Conservation (phyloP, 345 rosid genomes). For the Euphorbia pulcherrima region DNA sequence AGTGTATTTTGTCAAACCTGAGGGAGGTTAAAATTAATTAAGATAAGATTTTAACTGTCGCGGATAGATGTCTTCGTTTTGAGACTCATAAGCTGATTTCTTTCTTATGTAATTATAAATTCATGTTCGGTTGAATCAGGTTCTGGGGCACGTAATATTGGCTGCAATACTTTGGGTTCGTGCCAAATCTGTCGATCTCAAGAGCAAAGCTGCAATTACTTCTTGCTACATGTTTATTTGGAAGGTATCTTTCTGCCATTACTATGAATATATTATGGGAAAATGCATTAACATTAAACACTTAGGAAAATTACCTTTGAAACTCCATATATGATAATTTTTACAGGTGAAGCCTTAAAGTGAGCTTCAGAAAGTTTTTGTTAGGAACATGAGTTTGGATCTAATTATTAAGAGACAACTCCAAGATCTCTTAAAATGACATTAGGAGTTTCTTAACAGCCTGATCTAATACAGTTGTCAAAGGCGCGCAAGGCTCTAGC, state of each 20-base stretch:
- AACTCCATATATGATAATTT: too few species aligned
- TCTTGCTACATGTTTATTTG: slow-evolving; percentile 95
- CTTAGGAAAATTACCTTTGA: too few species aligned
- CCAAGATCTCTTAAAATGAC: neutral
- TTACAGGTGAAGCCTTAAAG: too few species aligned
- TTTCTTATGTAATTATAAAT: neutral
- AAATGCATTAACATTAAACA: neutral
- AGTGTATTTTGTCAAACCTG: too few species aligned
- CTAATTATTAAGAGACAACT: neutral
- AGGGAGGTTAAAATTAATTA: too few species aligned
- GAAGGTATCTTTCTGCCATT: slow-evolving; percentile 53
- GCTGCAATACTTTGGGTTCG: slow-evolving; percentile 61
- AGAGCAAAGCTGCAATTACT: slow-evolving; percentile 72
- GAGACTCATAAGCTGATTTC: neutral
- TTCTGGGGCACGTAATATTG: slow-evolving; percentile 65
- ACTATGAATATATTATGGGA: neutral
- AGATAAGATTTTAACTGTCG: neutral
- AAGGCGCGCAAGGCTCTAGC: too few species aligned
- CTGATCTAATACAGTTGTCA: too few species aligned
- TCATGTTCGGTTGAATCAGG: slow-evolving; percentile 33
- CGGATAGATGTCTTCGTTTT: neutral
- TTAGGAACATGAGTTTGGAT: too few species aligned
- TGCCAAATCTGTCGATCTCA: slow-evolving; percentile 69
- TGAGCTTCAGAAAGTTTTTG: too few species aligned
- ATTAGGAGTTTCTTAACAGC: neutral